These are phyloP conservation scores for Cladophialophora bantiana DNA, from an alignment of 2,329 filamentous ascomycete species.

Conservation along the genomic window DNA sequence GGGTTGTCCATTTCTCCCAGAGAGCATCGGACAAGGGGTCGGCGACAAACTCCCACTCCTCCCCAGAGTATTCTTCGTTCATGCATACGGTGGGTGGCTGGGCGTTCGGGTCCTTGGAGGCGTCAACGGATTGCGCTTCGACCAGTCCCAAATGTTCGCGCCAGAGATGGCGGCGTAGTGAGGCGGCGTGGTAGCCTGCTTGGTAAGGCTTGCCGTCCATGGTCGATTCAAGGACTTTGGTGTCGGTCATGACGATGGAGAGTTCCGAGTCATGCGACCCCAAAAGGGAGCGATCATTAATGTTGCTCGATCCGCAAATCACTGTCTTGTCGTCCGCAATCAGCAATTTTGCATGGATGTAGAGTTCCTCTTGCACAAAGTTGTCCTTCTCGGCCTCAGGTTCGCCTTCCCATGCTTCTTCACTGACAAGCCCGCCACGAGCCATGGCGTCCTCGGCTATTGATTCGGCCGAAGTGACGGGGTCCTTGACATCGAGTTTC, in stretches of 20 bases:
- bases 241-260: slow-evolving; percentile 85
- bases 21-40: slow-evolving; percentile 77
- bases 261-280: slow-evolving; percentile 87
- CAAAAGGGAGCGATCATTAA: slow-evolving; percentile 77
- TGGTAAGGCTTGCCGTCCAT: slow-evolving; percentile 77
- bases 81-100: slow-evolving; percentile 72
- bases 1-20: slow-evolving; percentile 73
- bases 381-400: slow-evolving; percentile 79
- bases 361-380: slow-evolving; percentile 87
- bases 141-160: slow-evolving; percentile 89
- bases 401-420: slow-evolving; percentile 79
- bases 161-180: slow-evolving; percentile 84
- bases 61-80: slow-evolving; percentile 77
- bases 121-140: slow-evolving; percentile 72
- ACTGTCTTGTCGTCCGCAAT: slow-evolving; percentile 84
- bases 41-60: slow-evolving; percentile 70
- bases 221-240: slow-evolving; percentile 69
- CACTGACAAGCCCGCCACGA: slow-evolving; percentile 65
- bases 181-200: slow-evolving; percentile 78
- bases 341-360: slow-evolving; percentile 86
- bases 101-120: slow-evolving; percentile 74
- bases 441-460: slow-evolving; percentile 86
- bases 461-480: slow-evolving; percentile 52
- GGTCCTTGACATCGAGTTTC: slow-evolving; percentile 59
- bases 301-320: slow-evolving; percentile 78